Evolutionary conservation across 768 basidiomycete species (phyloP), one percentile per base, ranked within the genome.

Genomic region (Pleurotus citrinopileatus): DNA sequence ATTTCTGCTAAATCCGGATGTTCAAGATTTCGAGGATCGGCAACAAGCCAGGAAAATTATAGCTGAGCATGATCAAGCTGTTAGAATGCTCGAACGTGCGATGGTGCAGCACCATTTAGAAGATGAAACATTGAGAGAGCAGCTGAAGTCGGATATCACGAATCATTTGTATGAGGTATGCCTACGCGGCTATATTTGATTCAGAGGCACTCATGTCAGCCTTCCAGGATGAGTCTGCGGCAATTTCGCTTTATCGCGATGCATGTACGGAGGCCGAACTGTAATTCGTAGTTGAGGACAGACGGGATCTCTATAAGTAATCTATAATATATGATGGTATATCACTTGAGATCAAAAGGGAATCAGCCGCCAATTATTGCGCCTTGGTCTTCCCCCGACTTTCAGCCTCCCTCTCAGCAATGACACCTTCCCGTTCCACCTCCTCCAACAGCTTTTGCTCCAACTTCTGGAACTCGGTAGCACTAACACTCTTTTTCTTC

Each of bases 341-440:
- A n/a, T 9, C 7, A 19, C 17, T n/a, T 40, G 5, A n/a, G 19
- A 40, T 40, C 15, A 40, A 7, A n/a, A 34, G 9, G 10, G 2
- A 34, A 34, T 34, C n/a, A n/a, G 32, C 32, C 32, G 10, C 17
- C 10, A 40, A 53, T 61, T 63, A 73, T 47, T 70, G 71, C 37
- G 67, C 68, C 61, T 78, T 77, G 9, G 58, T 54, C 47, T 67
- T 70, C 48, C 59, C 50, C 43, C 66, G 53, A 56, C 70, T 57
- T 63, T 74, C 65, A 56, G 76, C 81, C 42, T 77, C 75, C 1
- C 82, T 81, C 69, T 91, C 91, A 4, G 87, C 86, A 42, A 72
- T 76, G 12, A 82, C 65, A 20, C 91, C 91, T 67, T 91, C 90
- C 12, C 76, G 75, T 69, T 91, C 89, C 8, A 87, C 80, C 71